phyloP scores from a whole-genome alignment of 305 asterid genomes.

The Solanum chacoense region DNA sequence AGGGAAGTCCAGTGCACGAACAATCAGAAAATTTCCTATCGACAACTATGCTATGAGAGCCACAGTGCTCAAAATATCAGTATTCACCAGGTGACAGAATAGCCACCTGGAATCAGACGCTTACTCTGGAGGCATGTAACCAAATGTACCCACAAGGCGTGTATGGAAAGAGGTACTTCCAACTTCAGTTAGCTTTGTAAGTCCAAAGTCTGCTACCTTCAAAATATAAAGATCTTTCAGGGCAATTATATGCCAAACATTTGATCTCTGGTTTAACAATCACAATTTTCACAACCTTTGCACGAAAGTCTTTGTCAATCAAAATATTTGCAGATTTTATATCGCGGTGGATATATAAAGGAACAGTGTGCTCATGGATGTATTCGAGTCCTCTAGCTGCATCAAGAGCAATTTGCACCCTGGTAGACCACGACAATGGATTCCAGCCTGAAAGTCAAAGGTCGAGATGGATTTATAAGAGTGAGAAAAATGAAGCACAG shows the following conservation, averaged over 20 bases:
- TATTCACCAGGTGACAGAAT: background rate
- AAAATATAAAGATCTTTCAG: background rate
- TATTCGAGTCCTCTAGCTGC: conserved; percentile 94
- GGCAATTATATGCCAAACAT: background rate
- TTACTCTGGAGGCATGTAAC: conserved; percentile 94
- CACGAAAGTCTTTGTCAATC: conserved; percentile 63
- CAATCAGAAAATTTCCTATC: background rate
- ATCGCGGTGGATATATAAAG: conserved; percentile 76
- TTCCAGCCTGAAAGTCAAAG: conserved; percentile 26
- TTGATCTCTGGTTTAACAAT: background rate
- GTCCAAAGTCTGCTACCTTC: conserved; percentile 90
- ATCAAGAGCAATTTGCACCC: conserved; percentile 86
- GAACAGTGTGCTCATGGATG: conserved; percentile 89
- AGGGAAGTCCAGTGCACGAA: background rate
- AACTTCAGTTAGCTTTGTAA: conserved; percentile 63
- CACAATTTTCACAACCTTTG: conserved; percentile 38
- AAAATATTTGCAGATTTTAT: conserved; percentile 73
- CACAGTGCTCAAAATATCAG: background rate
- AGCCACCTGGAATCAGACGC: background rate
- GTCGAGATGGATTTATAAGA: background rate
- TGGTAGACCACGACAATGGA: conserved; percentile 54
- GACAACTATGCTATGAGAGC: background rate
- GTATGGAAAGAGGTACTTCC: conserved; percentile 65
- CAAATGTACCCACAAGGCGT: conserved; percentile 76
- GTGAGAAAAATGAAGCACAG: conserved; percentile 1